Evolutionary conservation across 768 basidiomycete species (phyloP).

Genomic region (Kwoniella mangroviensis): DNA sequence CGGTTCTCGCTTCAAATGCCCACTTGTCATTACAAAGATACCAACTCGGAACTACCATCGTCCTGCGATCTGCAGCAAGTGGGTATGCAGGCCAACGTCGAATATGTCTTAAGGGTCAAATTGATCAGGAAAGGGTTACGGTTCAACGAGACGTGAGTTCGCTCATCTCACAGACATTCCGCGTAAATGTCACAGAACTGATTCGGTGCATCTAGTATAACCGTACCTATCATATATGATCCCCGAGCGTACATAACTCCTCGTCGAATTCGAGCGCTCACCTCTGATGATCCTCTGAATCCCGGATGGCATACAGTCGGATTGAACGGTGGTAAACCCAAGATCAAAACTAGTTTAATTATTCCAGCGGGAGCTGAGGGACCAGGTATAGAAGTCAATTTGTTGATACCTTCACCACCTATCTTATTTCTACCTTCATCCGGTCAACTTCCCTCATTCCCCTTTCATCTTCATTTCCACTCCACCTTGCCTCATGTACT

Average conservation of each 20-base stretch:
- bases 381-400: constrained; percentile 37
- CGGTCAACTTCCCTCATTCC: constrained; percentile 36
- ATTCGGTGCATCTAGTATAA: constrained; percentile 24
- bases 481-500: constrained; percentile 36
- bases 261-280: constrained; percentile 41
- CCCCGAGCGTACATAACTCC: constrained; percentile 47
- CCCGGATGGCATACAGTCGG: constrained; percentile 50
- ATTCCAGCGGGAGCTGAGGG: background rate
- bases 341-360: constrained; percentile 4
- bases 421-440: constrained; percentile 38
- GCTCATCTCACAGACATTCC: background rate
- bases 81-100: constrained; percentile 49
- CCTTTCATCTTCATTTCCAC: constrained; percentile 53
- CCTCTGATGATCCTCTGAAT: constrained; percentile 47
- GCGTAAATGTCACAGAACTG: background rate
- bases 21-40: constrained; percentile 33
- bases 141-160: constrained; percentile 40
- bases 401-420: constrained; percentile 52
- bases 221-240: constrained; percentile 49
- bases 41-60: constrained; percentile 39
- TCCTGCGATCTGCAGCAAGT: constrained; percentile 43
- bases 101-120: constrained; percentile 47
- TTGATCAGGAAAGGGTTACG: constrained; percentile 44
- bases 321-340: constrained; percentile 40
- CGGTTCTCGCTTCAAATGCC: constrained; percentile 46